These are phyloP conservation scores for Yarrowia hollandica DNA, from an alignment of 805 yeast genomes.

Conservation along the genomic window DNA sequence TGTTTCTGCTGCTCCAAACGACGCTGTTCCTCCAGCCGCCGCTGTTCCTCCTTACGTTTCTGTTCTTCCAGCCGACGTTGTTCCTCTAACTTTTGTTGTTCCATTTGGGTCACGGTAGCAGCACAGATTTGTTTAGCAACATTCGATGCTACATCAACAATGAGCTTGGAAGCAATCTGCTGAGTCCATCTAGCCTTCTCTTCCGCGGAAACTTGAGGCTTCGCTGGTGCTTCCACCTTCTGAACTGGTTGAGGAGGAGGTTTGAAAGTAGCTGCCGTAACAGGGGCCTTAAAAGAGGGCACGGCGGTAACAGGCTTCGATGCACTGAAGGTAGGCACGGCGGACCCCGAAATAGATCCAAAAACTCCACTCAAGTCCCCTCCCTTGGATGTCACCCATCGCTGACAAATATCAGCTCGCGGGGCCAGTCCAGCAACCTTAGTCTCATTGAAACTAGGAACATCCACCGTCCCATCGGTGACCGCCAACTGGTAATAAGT, in stretches of 20 bases:
- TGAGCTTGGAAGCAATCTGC: slow-evolving; percentile 28
- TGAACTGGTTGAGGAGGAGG: neutral
- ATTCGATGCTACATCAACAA: neutral
- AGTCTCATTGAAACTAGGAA: slow-evolving; percentile 47
- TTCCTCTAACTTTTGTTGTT: slow-evolving; percentile 33
- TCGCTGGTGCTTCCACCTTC: slow-evolving; percentile 7
- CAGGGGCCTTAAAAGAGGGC: neutral
- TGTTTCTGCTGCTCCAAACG: neutral
- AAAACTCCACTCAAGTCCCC: neutral
- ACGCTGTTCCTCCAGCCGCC: neutral
- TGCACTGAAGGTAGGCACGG: neutral
- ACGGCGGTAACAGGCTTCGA: neutral
- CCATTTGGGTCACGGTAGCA: neutral
- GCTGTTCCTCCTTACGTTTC: neutral
- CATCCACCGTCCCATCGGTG: slow-evolving; percentile 46
- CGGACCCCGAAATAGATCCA: no score
- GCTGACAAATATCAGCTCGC: slow-evolving; percentile 51
- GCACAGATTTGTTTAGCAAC: neutral
- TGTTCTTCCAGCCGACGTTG: slow-evolving; percentile 31
- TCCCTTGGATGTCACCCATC: slow-evolving; percentile 45
- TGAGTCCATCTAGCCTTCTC: neutral
- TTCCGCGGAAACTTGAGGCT: slow-evolving; percentile 28
- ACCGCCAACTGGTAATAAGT: slow-evolving; percentile 33
- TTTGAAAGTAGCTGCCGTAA: no score
- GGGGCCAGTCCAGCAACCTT: slow-evolving; percentile 44